These are phyloP conservation scores for Botrytis elliptica DNA, from an alignment of 2,329 filamentous ascomycete genomes.

Conservation along the genomic window DNA sequence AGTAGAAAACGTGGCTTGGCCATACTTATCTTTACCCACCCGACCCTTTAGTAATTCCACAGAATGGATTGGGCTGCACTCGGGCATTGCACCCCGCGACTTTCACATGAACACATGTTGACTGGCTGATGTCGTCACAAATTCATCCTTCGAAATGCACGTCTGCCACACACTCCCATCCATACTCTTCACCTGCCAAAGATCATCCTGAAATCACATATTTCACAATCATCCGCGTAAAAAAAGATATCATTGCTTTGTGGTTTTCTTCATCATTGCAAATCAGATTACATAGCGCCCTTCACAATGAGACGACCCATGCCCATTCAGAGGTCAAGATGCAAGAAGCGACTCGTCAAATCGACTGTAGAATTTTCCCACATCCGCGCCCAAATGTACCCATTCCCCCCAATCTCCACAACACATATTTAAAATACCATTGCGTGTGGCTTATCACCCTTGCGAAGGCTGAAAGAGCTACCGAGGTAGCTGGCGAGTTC, in stretches of 20 bases:
- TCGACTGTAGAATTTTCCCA: conserved; percentile 42
- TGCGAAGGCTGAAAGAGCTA: conserved; percentile 96
- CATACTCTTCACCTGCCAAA: conserved; percentile 9
- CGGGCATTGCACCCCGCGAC: too few relatives aligned
- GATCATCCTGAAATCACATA: conserved; percentile 4
- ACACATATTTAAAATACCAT: conserved; percentile 82
- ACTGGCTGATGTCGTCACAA: background rate
- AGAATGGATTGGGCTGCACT: background rate
- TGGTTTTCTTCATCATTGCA: conserved; percentile 41
- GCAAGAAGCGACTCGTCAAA: conserved; percentile 58
- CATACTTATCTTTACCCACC: background rate
- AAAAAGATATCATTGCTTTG: conserved; percentile 32
- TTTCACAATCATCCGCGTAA: conserved; percentile 10
- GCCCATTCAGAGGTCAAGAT: conserved; percentile 61
- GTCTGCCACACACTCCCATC: background rate
- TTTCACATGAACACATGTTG: background rate
- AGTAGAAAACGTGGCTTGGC: background rate
- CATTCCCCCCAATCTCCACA: conserved; percentile 25
- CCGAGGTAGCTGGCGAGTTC: conserved; percentile 90
- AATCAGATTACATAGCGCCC: conserved; percentile 42
- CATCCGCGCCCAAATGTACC: conserved; percentile 44
- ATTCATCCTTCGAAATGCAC: background rate
- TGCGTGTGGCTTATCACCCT: conserved; percentile 99
- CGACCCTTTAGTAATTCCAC: background rate
- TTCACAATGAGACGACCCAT: conserved; percentile 53